Evolutionary conservation across 106 monocot species (phyloP), one percentile per base, ranked within the genome.

Genomic region (Vanilla planifolia): DNA sequence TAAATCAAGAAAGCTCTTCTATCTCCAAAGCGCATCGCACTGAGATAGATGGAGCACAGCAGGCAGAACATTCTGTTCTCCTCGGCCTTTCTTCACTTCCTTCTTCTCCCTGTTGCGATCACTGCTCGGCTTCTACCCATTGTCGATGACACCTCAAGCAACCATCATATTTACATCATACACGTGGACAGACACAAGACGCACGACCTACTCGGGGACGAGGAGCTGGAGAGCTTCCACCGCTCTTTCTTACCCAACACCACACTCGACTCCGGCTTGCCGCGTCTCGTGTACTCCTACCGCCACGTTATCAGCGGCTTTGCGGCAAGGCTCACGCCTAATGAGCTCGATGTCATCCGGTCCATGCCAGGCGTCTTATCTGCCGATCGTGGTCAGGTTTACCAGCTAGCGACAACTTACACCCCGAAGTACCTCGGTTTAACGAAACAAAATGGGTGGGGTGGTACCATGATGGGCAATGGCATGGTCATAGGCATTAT

Each of bases 251-350:
- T 77, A 9, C 71, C 62, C 28, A n/a, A 29, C 20, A 34, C 19
- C 25, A 27, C 43, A 9, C 13, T 40, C 6, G 65, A 34, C 28
- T 51, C 45, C 23, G 37, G 28, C 14, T 66, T 16, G 14, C 23
- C 64, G 6, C 51, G 66, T 17, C 6, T 83, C 19, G 9, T 88
- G 29, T 77, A 79, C 66, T 73, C 78, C n/a, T 88, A 83, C 42
- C 22, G 33, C 25, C 17, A 55, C 5, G 75, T 65, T 17, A 33
- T 74, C 10, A 73, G 67, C 33, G 88, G 83, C 0, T 14, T 32
- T n/a, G 55, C 73, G 3, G 78, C 64, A 4, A 44, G 48, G 41
- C 73, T 73, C 25, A 51, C 73, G 1, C 5, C 5, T 1, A 39
- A 73, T 1, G 67, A 78, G 32, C 20, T 73, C 48, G 20, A 57